These are phyloP conservation scores for Microascus cirrosus DNA, from an alignment of 2,329 filamentous ascomycete species.

Conservation along the genomic window DNA sequence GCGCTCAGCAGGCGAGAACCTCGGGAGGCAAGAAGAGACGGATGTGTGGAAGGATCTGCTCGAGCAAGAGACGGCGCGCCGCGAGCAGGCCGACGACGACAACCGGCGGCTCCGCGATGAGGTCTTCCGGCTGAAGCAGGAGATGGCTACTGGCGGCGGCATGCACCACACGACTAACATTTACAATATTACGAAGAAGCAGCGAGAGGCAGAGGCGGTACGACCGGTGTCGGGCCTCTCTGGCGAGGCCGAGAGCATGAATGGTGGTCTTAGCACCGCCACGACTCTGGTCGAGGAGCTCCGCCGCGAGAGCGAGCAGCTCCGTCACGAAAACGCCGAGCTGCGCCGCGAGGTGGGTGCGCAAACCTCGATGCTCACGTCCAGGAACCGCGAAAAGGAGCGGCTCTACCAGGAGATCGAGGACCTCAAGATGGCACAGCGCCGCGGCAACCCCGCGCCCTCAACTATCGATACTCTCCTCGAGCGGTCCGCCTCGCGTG, in stretches of 20 bases:
- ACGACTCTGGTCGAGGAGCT: slow-evolving; percentile 69
- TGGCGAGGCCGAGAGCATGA: slow-evolving; percentile 33
- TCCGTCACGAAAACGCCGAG: slow-evolving; percentile 88
- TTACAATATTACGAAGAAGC: slow-evolving; percentile 51
- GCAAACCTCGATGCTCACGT: slow-evolving; percentile 95
- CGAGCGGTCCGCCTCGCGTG: slow-evolving; percentile 84
- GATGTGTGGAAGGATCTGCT: slow-evolving; percentile 94
- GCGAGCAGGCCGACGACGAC: slow-evolving; percentile 86
- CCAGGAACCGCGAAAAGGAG: slow-evolving; percentile 89
- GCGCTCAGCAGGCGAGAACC: slow-evolving; percentile 35
- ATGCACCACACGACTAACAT: slow-evolving; percentile 54
- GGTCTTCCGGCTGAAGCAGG: slow-evolving; percentile 59
- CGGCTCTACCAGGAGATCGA: slow-evolving; percentile 94
- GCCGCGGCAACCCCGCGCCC: slow-evolving; percentile 52
- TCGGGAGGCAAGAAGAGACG: slow-evolving; percentile 49
- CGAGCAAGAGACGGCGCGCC: slow-evolving; percentile 78
- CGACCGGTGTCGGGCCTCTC: slow-evolving; percentile 39
- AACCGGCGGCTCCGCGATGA: slow-evolving; percentile 77
- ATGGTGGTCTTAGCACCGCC: slow-evolving; percentile 36
- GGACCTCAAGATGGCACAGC: slow-evolving; percentile 80
- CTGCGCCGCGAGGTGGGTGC: slow-evolving; percentile 85
- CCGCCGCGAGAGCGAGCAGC: slow-evolving; percentile 55
- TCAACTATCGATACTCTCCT: slow-evolving; percentile 80
- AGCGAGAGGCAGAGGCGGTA: slow-evolving; percentile 32
- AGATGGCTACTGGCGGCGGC: slow-evolving; percentile 26